phyloP scores from a whole-genome alignment of 73 alveolate species.

The Tetrahymena malaccensis region DNA sequence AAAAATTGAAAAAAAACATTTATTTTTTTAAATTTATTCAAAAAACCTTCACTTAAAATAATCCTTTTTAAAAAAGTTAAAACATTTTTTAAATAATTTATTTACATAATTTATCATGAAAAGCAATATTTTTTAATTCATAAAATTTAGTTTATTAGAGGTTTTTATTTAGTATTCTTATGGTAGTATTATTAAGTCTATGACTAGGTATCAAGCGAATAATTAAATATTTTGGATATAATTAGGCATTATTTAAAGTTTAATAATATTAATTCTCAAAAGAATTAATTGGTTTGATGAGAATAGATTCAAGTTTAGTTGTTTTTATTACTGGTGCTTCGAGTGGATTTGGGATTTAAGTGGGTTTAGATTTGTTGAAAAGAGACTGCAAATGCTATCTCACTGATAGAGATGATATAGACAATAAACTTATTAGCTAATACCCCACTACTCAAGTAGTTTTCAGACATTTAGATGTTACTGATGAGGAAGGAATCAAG shows the following conservation, averaged over 20 bases:
- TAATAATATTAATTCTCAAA: neutral
- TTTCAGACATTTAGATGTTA: constrained; percentile 58
- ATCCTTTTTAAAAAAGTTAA: no score
- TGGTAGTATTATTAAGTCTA: neutral
- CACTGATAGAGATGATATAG: constrained; percentile 56
- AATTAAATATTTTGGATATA: neutral
- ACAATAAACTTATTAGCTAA: neutral
- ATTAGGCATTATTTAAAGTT: neutral
- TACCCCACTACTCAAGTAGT: constrained; percentile 29
- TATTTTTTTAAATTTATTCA: no score
- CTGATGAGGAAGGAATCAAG: constrained; percentile 51
- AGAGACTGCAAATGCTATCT: constrained; percentile 51
- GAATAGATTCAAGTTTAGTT: constrained; percentile 32
- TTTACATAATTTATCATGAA: no score
- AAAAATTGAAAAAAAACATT: no score
- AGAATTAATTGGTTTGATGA: neutral
- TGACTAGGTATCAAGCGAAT: neutral
- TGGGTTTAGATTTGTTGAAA: constrained; percentile 42
- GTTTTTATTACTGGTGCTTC: constrained; percentile 75
- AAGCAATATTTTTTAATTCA: no score
- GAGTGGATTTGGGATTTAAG: constrained; percentile 67
- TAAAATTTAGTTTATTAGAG: neutral
- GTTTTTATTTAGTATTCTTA: no score
- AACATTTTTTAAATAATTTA: no score
- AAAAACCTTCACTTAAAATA: no score